These are phyloP conservation scores for Trichoderma breve DNA, from an alignment of 2,329 filamentous ascomycete genomes.

Conservation along the genomic window DNA sequence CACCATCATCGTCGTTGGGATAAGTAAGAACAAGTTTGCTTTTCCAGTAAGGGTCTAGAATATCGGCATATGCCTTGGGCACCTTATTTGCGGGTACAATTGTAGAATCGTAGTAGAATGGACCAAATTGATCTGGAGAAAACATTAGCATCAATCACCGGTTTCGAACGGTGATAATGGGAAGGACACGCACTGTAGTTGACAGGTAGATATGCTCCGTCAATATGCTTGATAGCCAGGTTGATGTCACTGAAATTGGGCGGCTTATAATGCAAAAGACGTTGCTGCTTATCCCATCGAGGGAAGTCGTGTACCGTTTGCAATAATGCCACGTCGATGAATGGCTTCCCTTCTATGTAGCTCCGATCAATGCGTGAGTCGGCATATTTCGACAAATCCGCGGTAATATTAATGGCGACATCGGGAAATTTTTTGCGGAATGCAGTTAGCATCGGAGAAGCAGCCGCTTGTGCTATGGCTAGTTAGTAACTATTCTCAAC, in stretches of 20 bases:
- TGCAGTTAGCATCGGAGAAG: conserved; percentile 1
- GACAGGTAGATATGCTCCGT: conserved; percentile 1
- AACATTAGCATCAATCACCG: background rate
- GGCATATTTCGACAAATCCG: conserved; percentile 5
- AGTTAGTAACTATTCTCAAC: background rate
- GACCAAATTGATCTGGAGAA: conserved; percentile 1
- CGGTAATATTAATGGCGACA: conserved; percentile 9
- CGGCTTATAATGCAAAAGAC: conserved; percentile 13
- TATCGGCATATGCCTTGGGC: background rate
- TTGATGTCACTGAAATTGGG: conserved; percentile 3
- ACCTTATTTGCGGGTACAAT: background rate
- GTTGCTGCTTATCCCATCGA: conserved; percentile 4
- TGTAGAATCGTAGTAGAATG: conserved; percentile 11
- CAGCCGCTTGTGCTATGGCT: background rate
- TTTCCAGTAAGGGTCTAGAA: background rate
- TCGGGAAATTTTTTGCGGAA: background rate
- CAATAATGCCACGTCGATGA: conserved; percentile 5
- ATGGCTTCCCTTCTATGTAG: conserved; percentile 2
- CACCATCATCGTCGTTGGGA: conserved; percentile 7
- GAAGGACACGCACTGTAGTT: background rate
- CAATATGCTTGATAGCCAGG: conserved; percentile 3
- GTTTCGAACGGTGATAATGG: too few species aligned
- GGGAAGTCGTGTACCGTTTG: conserved; percentile 11
- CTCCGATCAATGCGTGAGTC: conserved; percentile 8
- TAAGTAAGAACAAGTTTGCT: conserved; percentile 11